Conservation (phyloP, 2,329 filamentous ascomycete genomes). For the Lecanicillium sp. region DNA sequence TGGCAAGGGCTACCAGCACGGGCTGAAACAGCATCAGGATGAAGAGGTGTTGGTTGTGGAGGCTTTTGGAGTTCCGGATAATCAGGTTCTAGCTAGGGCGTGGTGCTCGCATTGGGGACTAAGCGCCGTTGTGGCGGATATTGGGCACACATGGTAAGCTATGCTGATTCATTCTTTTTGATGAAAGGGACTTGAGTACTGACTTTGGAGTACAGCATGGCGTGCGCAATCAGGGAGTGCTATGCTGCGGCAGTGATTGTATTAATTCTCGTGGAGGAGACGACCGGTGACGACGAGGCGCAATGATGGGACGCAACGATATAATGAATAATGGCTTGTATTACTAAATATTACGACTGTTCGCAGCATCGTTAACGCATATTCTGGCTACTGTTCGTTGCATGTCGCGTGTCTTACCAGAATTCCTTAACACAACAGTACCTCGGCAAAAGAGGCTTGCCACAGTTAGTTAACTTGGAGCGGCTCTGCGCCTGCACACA, state of each 20-base stretch:
- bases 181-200: background rate
- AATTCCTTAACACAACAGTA: too few relatives aligned
- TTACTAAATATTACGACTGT: too few relatives aligned
- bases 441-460: too few relatives aligned
- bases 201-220: conserved; percentile 41
- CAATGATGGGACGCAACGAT: background rate
- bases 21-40: conserved; percentile 38
- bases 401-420: too few relatives aligned
- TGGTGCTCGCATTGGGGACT: conserved; percentile 74
- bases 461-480: too few relatives aligned
- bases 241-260: conserved; percentile 68
- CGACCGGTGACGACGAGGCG: background rate
- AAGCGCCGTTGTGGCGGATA: conserved; percentile 61
- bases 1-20: conserved; percentile 12
- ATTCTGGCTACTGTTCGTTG: too few relatives aligned
- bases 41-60: conserved; percentile 65
- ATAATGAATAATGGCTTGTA: too few relatives aligned
- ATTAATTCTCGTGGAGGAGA: conserved; percentile 57
- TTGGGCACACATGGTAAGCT: conserved; percentile 58
- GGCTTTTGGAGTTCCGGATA: conserved; percentile 65
- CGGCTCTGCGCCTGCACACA: too few relatives aligned
- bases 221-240: conserved; percentile 67
- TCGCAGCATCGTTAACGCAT: too few relatives aligned
- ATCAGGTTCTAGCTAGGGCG: conserved; percentile 67
- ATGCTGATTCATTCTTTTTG: background rate